These are phyloP conservation scores for Fusarium euwallaceae DNA, from an alignment of 2,329 filamentous ascomycete genomes.

Conservation along the genomic window DNA sequence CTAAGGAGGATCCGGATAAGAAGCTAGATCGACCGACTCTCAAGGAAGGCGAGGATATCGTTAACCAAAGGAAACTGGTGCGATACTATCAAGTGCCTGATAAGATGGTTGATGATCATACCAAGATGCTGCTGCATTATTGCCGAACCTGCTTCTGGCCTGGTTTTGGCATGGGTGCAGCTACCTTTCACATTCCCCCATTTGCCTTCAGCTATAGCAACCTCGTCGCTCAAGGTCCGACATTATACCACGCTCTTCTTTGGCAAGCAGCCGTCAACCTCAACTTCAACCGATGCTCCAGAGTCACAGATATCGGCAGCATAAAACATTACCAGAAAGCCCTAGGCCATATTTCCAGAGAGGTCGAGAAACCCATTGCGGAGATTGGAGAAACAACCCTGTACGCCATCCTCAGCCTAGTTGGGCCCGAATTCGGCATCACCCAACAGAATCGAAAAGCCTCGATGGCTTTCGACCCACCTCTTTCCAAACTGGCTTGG, in stretches of 20 bases:
- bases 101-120: neutral
- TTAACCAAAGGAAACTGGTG: neutral
- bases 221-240: neutral
- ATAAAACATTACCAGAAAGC: neutral
- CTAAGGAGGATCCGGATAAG: neutral
- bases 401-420: neutral
- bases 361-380: neutral
- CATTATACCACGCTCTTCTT: neutral
- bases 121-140: neutral
- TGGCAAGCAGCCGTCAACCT: slow-evolving; percentile 7
- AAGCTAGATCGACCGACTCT: neutral
- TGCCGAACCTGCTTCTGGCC: slow-evolving; percentile 3
- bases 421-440: neutral
- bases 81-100: neutral
- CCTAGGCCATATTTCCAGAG: neutral
- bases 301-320: neutral
- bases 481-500: neutral
- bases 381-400: neutral
- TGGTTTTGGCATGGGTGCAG: neutral
- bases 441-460: neutral
- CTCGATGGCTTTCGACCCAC: neutral
- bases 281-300: neutral
- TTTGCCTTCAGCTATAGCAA: neutral
- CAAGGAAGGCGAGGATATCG: neutral
- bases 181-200: neutral